A percentile compares a stretch with the other conserved stretches of the same genome.
phyloP scores from a whole-genome alignment of 306 rosid genomes.

The Albizia julibrissin region DNA sequence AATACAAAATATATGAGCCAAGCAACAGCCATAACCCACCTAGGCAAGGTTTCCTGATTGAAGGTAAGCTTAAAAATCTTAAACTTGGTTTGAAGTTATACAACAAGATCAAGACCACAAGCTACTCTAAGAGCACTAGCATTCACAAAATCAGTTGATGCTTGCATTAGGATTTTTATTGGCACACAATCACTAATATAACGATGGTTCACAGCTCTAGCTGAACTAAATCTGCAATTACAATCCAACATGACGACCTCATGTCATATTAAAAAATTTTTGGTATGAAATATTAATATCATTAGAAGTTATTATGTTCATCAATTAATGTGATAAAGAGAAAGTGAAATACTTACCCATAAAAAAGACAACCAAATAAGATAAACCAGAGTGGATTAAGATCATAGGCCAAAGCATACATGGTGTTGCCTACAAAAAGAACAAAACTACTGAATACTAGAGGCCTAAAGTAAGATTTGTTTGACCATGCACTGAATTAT shows the following conservation, averaged over 20 bases:
- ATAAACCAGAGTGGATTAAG: constrained; percentile 76
- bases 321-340: neutral
- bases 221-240: constrained; percentile 80
- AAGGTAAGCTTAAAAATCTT: constrained; percentile 76
- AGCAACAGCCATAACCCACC: constrained; percentile 93
- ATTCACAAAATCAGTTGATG: constrained; percentile 96
- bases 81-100: constrained; percentile 76
- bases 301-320: too few species aligned
- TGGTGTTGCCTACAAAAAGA: constrained; percentile 68
- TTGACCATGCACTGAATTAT: constrained; percentile 98
- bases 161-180: constrained; percentile 78
- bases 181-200: constrained; percentile 98
- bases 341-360: constrained; percentile 72
- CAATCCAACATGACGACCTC: constrained; percentile 18
- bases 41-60: constrained; percentile 83
- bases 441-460: constrained; percentile 90
- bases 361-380: constrained; percentile 84
- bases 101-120: constrained; percentile 96
- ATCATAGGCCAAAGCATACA: constrained; percentile 94
- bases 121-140: constrained; percentile 99
- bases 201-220: constrained; percentile 96
- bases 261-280: neutral
- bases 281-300: neutral
- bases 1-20: constrained; percentile 85
- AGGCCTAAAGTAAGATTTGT: constrained; percentile 86